These are phyloP conservation scores for Geosmithia morbida DNA, from an alignment of 2,329 filamentous ascomycete genomes.

Conservation along the genomic window DNA sequence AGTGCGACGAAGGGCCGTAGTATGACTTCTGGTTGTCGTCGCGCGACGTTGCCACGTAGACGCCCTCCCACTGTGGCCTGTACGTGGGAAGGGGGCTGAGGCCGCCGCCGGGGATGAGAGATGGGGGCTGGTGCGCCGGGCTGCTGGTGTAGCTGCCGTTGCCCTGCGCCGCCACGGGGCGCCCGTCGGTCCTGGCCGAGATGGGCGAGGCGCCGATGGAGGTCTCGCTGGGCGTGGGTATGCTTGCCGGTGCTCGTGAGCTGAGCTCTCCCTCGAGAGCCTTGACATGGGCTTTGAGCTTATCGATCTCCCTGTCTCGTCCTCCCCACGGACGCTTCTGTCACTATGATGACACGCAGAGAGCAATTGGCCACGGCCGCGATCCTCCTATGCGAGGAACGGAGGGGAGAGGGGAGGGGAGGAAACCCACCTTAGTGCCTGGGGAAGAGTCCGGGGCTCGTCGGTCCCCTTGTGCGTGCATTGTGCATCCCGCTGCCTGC, in stretches of 20 bases:
- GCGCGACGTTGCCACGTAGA: conserved; percentile 19
- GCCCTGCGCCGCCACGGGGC: neutral
- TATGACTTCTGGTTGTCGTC: conserved; percentile 18
- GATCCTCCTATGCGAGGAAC: neutral
- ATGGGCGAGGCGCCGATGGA: conserved; percentile 1
- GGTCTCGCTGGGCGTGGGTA: conserved; percentile 3
- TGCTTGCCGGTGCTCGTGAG: neutral
- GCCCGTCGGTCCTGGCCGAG: neutral
- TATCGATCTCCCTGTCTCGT: conserved; percentile 16
- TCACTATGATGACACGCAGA: too few species aligned
- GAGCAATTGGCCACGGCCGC: too few species aligned
- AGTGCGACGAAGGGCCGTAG: conserved; percentile 27
- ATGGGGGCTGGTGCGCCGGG: neutral
- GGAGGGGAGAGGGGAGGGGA: neutral
- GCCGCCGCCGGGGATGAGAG: neutral
- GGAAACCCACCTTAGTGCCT: conserved; percentile 6
- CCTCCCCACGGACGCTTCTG: neutral
- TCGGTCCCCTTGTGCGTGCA: conserved; percentile 4
- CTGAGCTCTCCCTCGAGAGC: conserved; percentile 13
- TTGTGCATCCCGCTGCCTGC: conserved; percentile 5
- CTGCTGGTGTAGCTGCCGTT: neutral
- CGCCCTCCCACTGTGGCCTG: conserved; percentile 12
- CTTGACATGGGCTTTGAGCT: conserved; percentile 13
- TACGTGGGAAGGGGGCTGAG: neutral
- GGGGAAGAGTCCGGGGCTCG: conserved; percentile 3